Base-by-base conservation (phyloP, 2,329 filamentous ascomycete species). In the Chrysosporium keratinophilum region DNA sequence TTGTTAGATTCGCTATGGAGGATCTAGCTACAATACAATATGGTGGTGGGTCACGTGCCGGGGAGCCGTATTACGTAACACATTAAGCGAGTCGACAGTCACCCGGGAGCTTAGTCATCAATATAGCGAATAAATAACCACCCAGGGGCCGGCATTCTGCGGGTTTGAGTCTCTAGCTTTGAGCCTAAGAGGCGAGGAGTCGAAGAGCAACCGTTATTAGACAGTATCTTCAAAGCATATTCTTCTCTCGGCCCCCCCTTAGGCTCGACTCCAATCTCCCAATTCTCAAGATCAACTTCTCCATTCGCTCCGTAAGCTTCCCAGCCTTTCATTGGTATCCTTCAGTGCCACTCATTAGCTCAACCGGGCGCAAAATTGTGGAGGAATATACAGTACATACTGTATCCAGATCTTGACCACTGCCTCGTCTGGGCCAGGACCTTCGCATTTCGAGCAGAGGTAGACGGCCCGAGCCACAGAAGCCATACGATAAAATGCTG, bases 51-150 rank as follows among this genome's bases (percentile, higher is more conserved):
- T n/a, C n/a, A n/a, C n/a, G n/a, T n/a, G n/a, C n/a, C n/a, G n/a
- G n/a, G n/a, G n/a, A n/a, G n/a, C n/a, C n/a, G n/a, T n/a, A n/a
- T n/a, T n/a, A n/a, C n/a, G n/a, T n/a, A n/a, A n/a, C n/a, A n/a
- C 11, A 19, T 28, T 28, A 5, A 40, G 35, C 33, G 17, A 11
- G 3, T 14, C 2, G 20, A 49, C 19, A 15, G 20, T 7, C 15
- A 12, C 52, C 52, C 1, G 52, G 35, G 34, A 54, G n/a, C 45
- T 49, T 54, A 11, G 44, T 49, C 52, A 54, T 54, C 35, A 54
- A 19, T 23, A 54, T 40, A 49, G 17, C 49, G 15, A 49, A 31
- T 14, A 49, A 3, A 44, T 33, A 49, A 7, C 52, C 52, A 12
- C 45, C 45, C 14, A n/a, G 52, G 44, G 20, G 49, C n/a, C 15